Evolutionary conservation across 2,329 filamentous ascomycete genomes (phyloP).

Genomic region (Arthrinium puccinioides): DNA sequence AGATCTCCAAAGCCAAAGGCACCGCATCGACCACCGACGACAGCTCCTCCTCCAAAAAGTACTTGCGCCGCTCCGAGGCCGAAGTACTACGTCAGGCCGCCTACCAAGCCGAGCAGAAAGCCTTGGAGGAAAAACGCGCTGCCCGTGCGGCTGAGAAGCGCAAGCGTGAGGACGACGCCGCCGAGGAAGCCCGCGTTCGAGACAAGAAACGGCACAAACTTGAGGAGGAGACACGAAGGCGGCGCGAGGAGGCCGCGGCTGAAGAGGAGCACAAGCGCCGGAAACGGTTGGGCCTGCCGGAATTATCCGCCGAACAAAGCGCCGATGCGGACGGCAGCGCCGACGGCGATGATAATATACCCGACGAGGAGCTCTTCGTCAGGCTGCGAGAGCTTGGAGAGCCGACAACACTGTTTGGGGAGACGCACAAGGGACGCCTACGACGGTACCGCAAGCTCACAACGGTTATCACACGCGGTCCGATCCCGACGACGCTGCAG

Average conservation of each 20-base stretch:
- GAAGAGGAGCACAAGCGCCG: constrained; percentile 66
- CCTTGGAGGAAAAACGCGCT: constrained; percentile 62
- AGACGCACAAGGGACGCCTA: constrained; percentile 62
- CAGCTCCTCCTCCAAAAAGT: constrained; percentile 64
- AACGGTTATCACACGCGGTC: constrained; percentile 59
- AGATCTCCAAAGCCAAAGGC: constrained; percentile 74
- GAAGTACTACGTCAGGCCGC: constrained; percentile 75
- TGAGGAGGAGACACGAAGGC: constrained; percentile 68
- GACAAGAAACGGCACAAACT: constrained; percentile 78
- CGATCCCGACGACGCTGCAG: constrained; percentile 78
- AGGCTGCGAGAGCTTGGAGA: constrained; percentile 67
- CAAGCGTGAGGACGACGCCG: constrained; percentile 81
- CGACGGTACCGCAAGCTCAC: constrained; percentile 63
- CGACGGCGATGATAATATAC: constrained; percentile 51
- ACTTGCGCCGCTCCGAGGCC: constrained; percentile 74
- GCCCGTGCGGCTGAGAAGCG: constrained; percentile 71
- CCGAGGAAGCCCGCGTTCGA: constrained; percentile 57
- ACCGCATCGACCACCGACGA: constrained; percentile 6
- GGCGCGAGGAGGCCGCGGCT: constrained; percentile 65
- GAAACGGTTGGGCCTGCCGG: constrained; percentile 73
- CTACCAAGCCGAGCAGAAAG: constrained; percentile 76
- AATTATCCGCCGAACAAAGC: constrained; percentile 47
- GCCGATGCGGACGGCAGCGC: constrained; percentile 31
- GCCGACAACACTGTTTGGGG: constrained; percentile 73
- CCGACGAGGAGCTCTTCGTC: constrained; percentile 60